phyloP scores from a whole-genome alignment of 345 rosid genomes.

The Eucalyptus dawsonii region DNA sequence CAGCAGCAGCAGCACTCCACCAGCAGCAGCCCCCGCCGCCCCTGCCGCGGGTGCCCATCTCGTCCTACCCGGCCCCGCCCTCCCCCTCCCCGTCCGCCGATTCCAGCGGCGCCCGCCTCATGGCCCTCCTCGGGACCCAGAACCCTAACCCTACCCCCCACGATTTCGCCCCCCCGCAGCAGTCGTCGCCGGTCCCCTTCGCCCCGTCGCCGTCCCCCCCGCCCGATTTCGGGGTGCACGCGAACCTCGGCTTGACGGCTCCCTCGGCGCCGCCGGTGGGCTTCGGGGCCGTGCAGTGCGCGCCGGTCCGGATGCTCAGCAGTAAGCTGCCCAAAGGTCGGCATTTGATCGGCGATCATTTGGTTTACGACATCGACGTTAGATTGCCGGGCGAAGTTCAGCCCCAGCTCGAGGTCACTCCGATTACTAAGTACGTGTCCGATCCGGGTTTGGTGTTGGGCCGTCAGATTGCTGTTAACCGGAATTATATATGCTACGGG shows the following conservation, averaged over 20 bases:
- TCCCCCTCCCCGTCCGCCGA: neutral
- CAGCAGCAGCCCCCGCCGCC: neutral
- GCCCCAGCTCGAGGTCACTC: slow-evolving; percentile 71
- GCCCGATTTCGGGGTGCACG: neutral
- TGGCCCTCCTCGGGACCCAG: slow-evolving; percentile 15
- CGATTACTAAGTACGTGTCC: slow-evolving; percentile 59
- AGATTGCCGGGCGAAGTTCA: slow-evolving; percentile 51
- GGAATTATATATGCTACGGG: slow-evolving; percentile 66
- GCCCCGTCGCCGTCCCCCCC: neutral
- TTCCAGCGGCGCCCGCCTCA: slow-evolving; percentile 7
- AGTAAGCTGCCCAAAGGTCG: slow-evolving; percentile 53
- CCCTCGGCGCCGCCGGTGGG: slow-evolving; percentile 6
- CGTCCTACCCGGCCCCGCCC: neutral
- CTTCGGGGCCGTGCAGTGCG: neutral
- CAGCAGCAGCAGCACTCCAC: neutral
- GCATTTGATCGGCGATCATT: slow-evolving; percentile 33
- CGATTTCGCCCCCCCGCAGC: neutral
- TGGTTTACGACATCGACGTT: slow-evolving; percentile 41
- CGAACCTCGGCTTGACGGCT: neutral
- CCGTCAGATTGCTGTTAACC: slow-evolving; percentile 70
- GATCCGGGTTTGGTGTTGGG: slow-evolving; percentile 67
- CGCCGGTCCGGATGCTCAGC: slow-evolving; percentile 31
- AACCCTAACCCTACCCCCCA: neutral
- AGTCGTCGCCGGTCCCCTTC: neutral
- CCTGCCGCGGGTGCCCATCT: neutral